Evolutionary conservation across 371 early-diverging fungal genomes (phyloP), one percentile per base, ranked within the genome.

Genomic region (Lichtheimia ramosa): DNA sequence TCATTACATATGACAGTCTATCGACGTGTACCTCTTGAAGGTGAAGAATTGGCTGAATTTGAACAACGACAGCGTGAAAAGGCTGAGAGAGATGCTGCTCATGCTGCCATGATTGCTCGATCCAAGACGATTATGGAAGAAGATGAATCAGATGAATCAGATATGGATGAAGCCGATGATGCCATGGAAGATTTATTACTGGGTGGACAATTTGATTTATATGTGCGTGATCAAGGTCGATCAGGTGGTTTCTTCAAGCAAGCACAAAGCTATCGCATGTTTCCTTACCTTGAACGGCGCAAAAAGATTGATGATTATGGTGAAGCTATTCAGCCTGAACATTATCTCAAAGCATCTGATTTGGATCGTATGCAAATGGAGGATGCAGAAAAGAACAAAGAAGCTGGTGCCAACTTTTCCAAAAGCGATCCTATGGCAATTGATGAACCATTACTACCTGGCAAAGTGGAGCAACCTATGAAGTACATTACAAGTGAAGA

Each of bases 291-390:
- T 7, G 97, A 96, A 60, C 82, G 84, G 51, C 75, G 89, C 56
- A 87, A 88, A 54, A 84, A 86, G 69, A 86, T 92, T 58, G 97
- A 96, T 62, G 97, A 96, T 61, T 98, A 97, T 81, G 97, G 98
- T 56, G 97, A 98, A 71, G 84, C 90, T 5, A 90, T 96, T 68
- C 90, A 92, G 65, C 73, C 84, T 3, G 88, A 89, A 39, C 83
- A 86, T 56, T 92, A 86, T 61, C 66, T 84, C 74, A 82, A 74
- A 48, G 79, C 81, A 0, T 74, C 83, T 0, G 83, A 84, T 14
- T 60, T 68, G 20, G 80, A 81, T 43, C 59, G 65, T 24, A 67
- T 71, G 43, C 70, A 74, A 23, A 46, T 62, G 34, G 78, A 67
- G 34, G 70, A 69, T 54, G 72, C 71, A 25, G 65, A 53, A n/a